phyloP scores from a whole-genome alignment of 1,284 basidiomycete genomes.

The Uromyces viciae-fabae region DNA sequence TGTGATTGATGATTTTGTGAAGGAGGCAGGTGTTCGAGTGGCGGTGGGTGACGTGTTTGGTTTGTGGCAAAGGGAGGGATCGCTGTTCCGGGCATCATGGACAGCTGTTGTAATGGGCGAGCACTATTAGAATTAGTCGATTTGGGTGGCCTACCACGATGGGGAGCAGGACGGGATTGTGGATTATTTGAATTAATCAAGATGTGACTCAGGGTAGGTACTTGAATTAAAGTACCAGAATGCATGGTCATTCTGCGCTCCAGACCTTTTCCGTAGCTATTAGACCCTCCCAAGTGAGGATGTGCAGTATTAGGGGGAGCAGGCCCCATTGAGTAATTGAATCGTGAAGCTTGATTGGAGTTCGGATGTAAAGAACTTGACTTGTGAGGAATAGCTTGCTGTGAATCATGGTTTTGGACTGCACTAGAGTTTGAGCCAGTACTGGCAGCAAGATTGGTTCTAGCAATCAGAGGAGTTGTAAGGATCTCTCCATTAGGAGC shows the following conservation, averaged over 20 bases:
- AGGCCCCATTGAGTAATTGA: background rate
- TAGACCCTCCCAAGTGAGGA: background rate
- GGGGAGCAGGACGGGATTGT: background rate
- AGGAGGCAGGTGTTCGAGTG: background rate
- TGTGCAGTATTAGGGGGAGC: background rate
- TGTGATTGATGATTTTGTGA: background rate
- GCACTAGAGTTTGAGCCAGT: background rate
- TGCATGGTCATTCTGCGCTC: slow-evolving; percentile 43
- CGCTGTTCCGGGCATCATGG: background rate
- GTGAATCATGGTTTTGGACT: background rate
- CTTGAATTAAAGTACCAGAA: slow-evolving; percentile 17
- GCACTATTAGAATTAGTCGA: background rate
- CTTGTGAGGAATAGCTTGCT: background rate
- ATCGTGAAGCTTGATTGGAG: background rate
- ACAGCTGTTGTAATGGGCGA: background rate
- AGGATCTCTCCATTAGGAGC: background rate
- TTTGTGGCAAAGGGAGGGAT: background rate
- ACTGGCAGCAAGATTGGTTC: background rate
- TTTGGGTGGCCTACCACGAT: background rate
- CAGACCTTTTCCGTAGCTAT: background rate
- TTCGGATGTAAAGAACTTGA: background rate
- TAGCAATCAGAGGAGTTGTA: slow-evolving; percentile 13
- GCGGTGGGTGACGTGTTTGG: background rate
- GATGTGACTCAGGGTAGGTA: slow-evolving; percentile 16
- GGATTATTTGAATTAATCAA: background rate